These are phyloP conservation scores for Trapa bicornis DNA, from an alignment of 345 rosid genomes.

Conservation along the genomic window DNA sequence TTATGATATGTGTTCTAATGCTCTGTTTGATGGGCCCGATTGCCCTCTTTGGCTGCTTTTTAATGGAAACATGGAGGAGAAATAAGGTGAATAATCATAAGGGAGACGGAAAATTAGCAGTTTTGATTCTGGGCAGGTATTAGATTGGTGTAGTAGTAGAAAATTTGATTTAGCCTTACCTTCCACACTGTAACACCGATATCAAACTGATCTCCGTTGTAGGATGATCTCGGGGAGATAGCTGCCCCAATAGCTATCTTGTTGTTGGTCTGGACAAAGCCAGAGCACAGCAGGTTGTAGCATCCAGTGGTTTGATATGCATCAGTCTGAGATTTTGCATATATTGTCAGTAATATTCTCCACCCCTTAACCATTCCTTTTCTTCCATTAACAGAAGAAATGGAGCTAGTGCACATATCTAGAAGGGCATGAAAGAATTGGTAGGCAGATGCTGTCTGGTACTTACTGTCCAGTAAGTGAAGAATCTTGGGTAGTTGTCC, in stretches of 20 bases:
- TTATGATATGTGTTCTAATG: background rate
- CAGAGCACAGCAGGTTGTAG: conserved; percentile 93
- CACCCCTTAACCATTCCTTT: no score
- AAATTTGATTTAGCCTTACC: conserved; percentile 27
- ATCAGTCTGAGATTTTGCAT: conserved; percentile 48
- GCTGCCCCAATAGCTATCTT: conserved; percentile 95
- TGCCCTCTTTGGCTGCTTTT: background rate
- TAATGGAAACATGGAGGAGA: background rate
- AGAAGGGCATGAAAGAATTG: background rate
- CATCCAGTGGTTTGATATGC: conserved; percentile 98
- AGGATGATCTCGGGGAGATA: conserved; percentile 87
- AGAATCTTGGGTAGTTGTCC: conserved; percentile 88
- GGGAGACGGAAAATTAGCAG: background rate
- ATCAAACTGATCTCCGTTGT: conserved; percentile 72
- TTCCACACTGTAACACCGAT: conserved; percentile 90
- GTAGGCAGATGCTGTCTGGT: background rate
- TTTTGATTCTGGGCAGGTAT: background rate
- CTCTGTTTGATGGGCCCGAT: background rate
- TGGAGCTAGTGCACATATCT: background rate
- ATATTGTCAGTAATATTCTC: background rate
- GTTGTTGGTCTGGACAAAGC: conserved; percentile 87
- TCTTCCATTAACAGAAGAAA: background rate
- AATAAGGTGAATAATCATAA: background rate
- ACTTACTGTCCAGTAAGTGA: conserved; percentile 93
- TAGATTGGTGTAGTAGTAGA: background rate